These are phyloP conservation scores for Colletotrichum sp. DNA, from an alignment of 2,329 filamentous ascomycete genomes.

Conservation along the genomic window DNA sequence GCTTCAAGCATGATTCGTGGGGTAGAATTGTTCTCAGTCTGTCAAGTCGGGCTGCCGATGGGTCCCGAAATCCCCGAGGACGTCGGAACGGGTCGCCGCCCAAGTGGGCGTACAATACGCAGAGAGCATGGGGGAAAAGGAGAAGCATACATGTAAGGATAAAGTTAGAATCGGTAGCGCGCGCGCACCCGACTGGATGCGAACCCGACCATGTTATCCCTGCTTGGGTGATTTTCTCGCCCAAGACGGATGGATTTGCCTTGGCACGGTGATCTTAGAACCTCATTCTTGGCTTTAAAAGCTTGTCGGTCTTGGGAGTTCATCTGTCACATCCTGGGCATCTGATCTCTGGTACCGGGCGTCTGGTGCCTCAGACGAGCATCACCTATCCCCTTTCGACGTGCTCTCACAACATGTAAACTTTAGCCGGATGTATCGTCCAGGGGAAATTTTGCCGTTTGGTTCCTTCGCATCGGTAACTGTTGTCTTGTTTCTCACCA, in stretches of 20 bases:
- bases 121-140: neutral
- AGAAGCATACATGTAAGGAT: neutral
- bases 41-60: neutral
- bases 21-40: neutral
- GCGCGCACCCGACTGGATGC: neutral
- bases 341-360: neutral
- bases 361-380: neutral
- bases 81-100: neutral
- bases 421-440: neutral
- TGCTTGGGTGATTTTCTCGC: neutral
- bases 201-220: neutral
- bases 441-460: neutral
- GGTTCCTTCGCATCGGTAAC: neutral
- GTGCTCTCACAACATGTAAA: neutral
- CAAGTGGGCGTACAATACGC: neutral
- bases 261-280: neutral
- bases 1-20: neutral
- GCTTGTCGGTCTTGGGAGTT: neutral
- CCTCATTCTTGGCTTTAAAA: neutral
- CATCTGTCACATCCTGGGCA: neutral
- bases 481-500: neutral
- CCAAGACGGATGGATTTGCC: neutral
- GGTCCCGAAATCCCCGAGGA: neutral
- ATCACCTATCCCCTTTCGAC: neutral
- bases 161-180: neutral